Percentiles rank a stretch among this genome's conserved stretches.
Evolutionary conservation across 805 yeast species (phyloP).

Genomic region (Metahyphopichia silvanorum): DNA sequence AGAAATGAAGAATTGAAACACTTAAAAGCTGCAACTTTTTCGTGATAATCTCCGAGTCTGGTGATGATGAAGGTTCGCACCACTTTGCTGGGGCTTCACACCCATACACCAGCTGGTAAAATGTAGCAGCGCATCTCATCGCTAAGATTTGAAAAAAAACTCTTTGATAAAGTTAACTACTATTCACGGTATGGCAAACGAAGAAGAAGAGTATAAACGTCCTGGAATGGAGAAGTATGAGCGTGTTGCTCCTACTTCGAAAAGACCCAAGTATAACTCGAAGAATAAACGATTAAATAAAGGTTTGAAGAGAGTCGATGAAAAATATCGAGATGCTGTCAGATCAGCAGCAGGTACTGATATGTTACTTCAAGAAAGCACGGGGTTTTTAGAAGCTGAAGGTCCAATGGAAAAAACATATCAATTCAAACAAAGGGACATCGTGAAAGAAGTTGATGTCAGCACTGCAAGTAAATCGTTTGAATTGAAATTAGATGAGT

Average conservation of each 20-base stretch:
- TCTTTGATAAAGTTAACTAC: too few species aligned
- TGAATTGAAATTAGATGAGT: conserved; percentile 66
- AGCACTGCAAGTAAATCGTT: conserved; percentile 73
- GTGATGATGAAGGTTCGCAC: too few species aligned
- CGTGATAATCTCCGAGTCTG: too few species aligned
- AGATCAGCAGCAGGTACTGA: conserved; percentile 84
- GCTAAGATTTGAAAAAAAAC: too few species aligned
- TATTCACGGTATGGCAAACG: not conserved
- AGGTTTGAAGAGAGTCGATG: conserved; percentile 64
- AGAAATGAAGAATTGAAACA: too few species aligned
- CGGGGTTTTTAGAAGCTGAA: conserved; percentile 89
- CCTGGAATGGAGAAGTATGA: conserved; percentile 24
- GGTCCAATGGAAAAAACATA: conserved; percentile 86
- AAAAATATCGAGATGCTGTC: conserved; percentile 74
- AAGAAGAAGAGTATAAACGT: conserved; percentile 4
- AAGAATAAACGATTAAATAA: conserved; percentile 63
- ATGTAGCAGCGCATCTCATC: too few species aligned
- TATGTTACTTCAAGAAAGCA: conserved; percentile 75
- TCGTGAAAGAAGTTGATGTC: conserved; percentile 70
- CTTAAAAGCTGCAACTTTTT: too few species aligned
- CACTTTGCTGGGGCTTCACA: too few species aligned
- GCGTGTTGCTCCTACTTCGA: conserved; percentile 16
- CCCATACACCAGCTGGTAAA: too few species aligned
- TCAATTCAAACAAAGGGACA: conserved; percentile 79
- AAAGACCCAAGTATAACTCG: conserved; percentile 26